These are phyloP conservation scores for Coemansia sp. DNA, from an alignment of 192 early-diverging fungal genomes.

Conservation along the genomic window DNA sequence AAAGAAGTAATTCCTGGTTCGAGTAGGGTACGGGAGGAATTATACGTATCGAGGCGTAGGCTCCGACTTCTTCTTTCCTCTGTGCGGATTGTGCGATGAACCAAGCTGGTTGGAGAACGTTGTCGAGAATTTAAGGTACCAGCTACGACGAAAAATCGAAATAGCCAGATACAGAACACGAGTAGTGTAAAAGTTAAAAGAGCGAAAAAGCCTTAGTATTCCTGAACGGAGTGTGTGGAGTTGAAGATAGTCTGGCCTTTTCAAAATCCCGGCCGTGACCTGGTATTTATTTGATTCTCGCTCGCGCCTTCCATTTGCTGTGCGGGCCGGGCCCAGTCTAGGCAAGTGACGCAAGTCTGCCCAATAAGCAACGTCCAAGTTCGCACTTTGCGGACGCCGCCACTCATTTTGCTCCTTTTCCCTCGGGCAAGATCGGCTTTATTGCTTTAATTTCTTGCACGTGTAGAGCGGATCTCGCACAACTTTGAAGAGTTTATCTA, in stretches of 20 bases:
- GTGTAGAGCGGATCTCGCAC: neutral
- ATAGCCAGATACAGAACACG: neutral
- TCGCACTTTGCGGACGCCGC: neutral
- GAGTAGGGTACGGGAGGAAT: constrained; percentile 12
- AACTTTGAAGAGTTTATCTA: neutral
- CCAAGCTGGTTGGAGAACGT: constrained; percentile 79
- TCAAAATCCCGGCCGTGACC: constrained; percentile 5
- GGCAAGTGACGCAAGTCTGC: neutral
- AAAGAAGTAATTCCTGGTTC: constrained; percentile 7
- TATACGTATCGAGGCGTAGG: constrained; percentile 67
- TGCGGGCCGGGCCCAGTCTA: neutral
- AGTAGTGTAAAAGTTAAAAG: neutral
- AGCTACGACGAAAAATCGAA: constrained; percentile 1
- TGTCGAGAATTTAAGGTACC: constrained; percentile 13
- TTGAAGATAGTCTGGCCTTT: constrained; percentile 14
- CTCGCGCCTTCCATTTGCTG: neutral
- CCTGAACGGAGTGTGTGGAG: constrained; percentile 3
- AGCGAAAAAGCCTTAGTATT: constrained; percentile 11
- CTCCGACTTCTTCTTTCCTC: constrained; percentile 68
- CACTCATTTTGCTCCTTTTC: neutral
- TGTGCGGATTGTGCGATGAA: constrained; percentile 79
- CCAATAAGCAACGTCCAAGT: constrained; percentile 53
- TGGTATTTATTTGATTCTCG: constrained; percentile 34
- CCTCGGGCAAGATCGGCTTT: neutral
- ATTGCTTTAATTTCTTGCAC: neutral